These are phyloP conservation scores for Jaapia argillacea DNA, from an alignment of 768 basidiomycete species.

Conservation along the genomic window DNA sequence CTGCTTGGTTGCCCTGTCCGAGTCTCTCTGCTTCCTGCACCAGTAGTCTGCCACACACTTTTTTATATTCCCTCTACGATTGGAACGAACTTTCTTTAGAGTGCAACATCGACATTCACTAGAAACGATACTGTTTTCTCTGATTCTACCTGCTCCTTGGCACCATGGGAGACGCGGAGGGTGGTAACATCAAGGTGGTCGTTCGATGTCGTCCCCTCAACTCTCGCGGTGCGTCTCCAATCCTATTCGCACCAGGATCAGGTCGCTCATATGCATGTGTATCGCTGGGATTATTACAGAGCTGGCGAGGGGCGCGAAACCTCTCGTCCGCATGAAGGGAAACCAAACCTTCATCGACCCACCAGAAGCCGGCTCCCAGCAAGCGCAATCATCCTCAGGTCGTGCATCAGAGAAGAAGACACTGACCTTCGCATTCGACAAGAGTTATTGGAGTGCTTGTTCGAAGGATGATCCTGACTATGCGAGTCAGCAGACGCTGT, in stretches of 20 bases:
- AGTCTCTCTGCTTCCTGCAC: no score
- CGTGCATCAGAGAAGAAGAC: conserved; percentile 86
- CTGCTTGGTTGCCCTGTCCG: no score
- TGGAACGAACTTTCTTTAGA: neutral
- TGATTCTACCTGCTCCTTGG: no score
- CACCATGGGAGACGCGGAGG: neutral
- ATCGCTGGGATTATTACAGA: conserved; percentile 35
- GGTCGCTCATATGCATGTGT: neutral
- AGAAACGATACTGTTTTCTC: neutral
- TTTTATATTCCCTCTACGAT: no score
- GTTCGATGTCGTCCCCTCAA: conserved; percentile 97
- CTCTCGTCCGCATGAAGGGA: conserved; percentile 90
- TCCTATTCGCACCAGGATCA: conserved; percentile 1
- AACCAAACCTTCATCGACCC: conserved; percentile 91
- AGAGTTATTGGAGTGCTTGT: conserved; percentile 96
- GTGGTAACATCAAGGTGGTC: conserved; percentile 84
- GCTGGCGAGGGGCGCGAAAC: conserved; percentile 86
- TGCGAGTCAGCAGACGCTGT: conserved; percentile 91
- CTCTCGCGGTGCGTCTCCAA: conserved; percentile 62
- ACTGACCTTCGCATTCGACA: conserved; percentile 91
- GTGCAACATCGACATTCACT: neutral
- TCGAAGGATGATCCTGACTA: conserved; percentile 82
- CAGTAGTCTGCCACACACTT: no score
- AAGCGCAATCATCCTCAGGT: conserved; percentile 44
- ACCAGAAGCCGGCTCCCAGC: conserved; percentile 63